phyloP scores from a whole-genome alignment of 225 moss, liverwort and hornwort genomes.

The Ulota crispa region DNA sequence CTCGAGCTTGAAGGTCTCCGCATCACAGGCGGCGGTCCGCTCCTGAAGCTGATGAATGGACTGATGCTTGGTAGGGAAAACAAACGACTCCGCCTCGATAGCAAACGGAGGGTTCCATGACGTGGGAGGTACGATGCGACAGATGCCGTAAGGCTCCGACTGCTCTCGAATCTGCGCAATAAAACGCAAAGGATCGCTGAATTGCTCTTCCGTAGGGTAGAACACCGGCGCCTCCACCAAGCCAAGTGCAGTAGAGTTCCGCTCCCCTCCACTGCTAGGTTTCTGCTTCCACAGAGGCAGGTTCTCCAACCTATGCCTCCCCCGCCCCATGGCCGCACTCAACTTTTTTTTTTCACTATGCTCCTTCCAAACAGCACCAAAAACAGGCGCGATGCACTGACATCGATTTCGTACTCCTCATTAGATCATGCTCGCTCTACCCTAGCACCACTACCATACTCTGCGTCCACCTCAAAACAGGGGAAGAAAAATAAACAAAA shows the following conservation, averaged over 20 bases:
- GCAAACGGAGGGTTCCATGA: slow-evolving; percentile 98
- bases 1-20: slow-evolving; percentile 96
- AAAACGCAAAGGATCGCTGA: slow-evolving; percentile 82
- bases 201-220: slow-evolving; percentile 87
- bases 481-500: not conserved
- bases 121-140: slow-evolving; percentile 90
- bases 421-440: slow-evolving; percentile 50
- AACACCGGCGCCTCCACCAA: slow-evolving; percentile 93
- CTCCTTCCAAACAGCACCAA: slow-evolving; percentile 50
- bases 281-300: slow-evolving; percentile 64
- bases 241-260: slow-evolving; percentile 54
- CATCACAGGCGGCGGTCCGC: slow-evolving; percentile 90
- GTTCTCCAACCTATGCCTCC: slow-evolving; percentile 81
- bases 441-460: slow-evolving; percentile 24
- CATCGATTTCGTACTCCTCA: slow-evolving; percentile 59
- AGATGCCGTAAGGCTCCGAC: slow-evolving; percentile 90
- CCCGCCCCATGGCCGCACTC: slow-evolving; percentile 75
- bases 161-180: slow-evolving; percentile 87
- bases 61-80: slow-evolving; percentile 99
- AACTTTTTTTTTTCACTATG: slow-evolving; percentile 34
- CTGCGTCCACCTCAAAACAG: slow-evolving; percentile 2
- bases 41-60: slow-evolving; percentile 98
- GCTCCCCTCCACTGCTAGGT: slow-evolving; percentile 47
- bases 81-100: slow-evolving; percentile 79
- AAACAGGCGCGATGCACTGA: slow-evolving; percentile 31